Percentiles rank a stretch among this genome's conserved stretches.
phyloP scores from a whole-genome alignment of 1,139 yeast genomes.

The Protomyces arabidopsidicola region DNA sequence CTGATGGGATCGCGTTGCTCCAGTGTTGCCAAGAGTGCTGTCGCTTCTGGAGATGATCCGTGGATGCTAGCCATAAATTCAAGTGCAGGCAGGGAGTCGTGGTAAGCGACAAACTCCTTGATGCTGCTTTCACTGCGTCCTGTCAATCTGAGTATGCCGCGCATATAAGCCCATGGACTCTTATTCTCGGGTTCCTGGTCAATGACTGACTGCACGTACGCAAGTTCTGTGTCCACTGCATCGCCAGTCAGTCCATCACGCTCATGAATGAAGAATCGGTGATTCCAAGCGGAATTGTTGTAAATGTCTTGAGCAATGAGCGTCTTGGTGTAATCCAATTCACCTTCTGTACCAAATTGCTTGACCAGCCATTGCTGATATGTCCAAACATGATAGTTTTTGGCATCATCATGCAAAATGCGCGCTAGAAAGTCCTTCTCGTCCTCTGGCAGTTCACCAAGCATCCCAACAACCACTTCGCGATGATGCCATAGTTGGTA shows the following conservation, averaged over 20 bases:
- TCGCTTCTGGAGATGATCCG: slow-evolving; percentile 41
- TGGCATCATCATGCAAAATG: slow-evolving; percentile 65
- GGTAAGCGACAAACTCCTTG: slow-evolving; percentile 35
- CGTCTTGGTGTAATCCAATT: slow-evolving; percentile 51
- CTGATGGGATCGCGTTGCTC: slow-evolving; percentile 63
- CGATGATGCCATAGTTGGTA: slow-evolving; percentile 96
- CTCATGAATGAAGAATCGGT: slow-evolving; percentile 55
- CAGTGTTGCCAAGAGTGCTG: slow-evolving; percentile 48
- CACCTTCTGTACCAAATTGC: slow-evolving; percentile 41
- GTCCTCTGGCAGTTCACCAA: neutral
- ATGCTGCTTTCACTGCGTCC: slow-evolving; percentile 30
- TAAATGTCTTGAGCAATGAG: slow-evolving; percentile 61
- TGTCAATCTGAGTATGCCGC: slow-evolving; percentile 39
- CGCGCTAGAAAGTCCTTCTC: slow-evolving; percentile 30
- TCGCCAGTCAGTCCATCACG: slow-evolving; percentile 36
- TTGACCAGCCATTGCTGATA: slow-evolving; percentile 46
- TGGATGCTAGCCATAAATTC: slow-evolving; percentile 59
- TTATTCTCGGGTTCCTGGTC: slow-evolving; percentile 70
- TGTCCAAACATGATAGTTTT: slow-evolving; percentile 96
- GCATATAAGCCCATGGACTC: slow-evolving; percentile 80
- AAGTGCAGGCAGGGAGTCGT: slow-evolving; percentile 58
- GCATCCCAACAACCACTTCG: slow-evolving; percentile 40
- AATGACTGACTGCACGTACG: slow-evolving; percentile 49
- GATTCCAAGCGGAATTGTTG: slow-evolving; percentile 94
- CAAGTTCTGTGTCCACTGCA: slow-evolving; percentile 38